Evolutionary conservation across 2,329 filamentous ascomycete genomes (phyloP), one percentile per base, ranked within the genome.

Genomic region (Penicillium sp.): DNA sequence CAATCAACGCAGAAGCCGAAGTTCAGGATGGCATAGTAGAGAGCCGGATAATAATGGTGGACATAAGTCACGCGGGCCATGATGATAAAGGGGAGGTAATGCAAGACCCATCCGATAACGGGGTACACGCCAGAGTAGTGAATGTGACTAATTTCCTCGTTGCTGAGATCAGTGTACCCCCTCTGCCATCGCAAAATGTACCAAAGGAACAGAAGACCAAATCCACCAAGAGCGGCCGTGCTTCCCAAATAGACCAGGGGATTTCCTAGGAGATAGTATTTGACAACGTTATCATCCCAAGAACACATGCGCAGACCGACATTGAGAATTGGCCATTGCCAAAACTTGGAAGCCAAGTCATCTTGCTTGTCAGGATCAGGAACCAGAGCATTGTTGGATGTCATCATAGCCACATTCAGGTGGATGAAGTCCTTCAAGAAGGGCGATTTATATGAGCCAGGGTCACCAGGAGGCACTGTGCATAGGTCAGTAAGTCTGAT

Each of bases 31-130:
- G 94, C 92, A 74, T 97, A 99, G 80, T 97, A 99, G 11, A 99
- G 84, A 10, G 94, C 94, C 11, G 94, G 94, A 75, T 97, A 99
- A 81, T 99, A 99, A 79, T 99, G 94, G 75, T 99, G 94, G 52
- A 99, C 94, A 70, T 99, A 99, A 16, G 94, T 99, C 58, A 99
- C 94, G 82, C 94, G 90, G 11, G 91, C 94, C 95, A 99, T 99
- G 70, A 94, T 86, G 68, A 96, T 85, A 76, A 97, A 99, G 0
- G 94, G 94, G 60, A 96, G 78, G 74, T 97, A 99, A 78, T 99
- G 94, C 46, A 99, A 82, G 76, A 96, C 87, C 94, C 94, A 99
- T 60, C 94, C 94, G 53, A 94, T 83, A 54, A 93, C 81, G 9
- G 94, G 93, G 75, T 99, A 99, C 56, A 99, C 71, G 46, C 90